phyloP scores from a whole-genome alignment of 2,329 filamentous ascomycete species.

The Thelonectria discophora region DNA sequence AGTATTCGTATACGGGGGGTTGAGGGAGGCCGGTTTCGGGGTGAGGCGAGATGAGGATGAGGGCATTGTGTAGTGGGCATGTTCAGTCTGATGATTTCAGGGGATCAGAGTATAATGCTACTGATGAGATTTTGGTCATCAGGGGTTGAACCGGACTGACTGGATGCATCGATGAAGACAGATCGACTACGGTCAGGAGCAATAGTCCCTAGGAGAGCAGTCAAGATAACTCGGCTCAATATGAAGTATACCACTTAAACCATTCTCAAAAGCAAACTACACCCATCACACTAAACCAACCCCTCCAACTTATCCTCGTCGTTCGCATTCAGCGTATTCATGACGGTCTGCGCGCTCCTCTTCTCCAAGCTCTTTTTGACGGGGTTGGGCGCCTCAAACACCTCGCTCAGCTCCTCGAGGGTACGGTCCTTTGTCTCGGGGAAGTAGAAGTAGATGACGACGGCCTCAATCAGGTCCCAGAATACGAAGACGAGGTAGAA shows the following conservation, averaged over 20 bases:
- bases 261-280: not conserved
- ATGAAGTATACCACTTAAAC: not conserved
- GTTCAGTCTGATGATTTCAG: no score
- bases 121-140: no score
- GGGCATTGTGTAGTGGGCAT: no score
- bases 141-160: no score
- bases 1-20: no score
- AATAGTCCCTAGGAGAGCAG: no score
- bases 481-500: constrained; percentile 57
- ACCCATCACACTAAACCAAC: constrained; percentile 17
- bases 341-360: constrained; percentile 53
- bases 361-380: constrained; percentile 56
- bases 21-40: no score
- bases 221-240: no score
- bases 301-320: constrained; percentile 41
- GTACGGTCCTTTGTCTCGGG: constrained; percentile 58
- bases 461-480: constrained; percentile 55
- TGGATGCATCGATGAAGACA: no score
- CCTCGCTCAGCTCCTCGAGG: constrained; percentile 63
- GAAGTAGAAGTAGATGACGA: constrained; percentile 60
- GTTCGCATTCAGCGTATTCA: constrained; percentile 50
- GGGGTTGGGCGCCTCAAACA: constrained; percentile 57
- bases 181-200: no score
- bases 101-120: no score
- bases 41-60: no score